Base-by-base conservation (phyloP, 2,329 filamentous ascomycete genomes). In the Colletotrichum sp. region DNA sequence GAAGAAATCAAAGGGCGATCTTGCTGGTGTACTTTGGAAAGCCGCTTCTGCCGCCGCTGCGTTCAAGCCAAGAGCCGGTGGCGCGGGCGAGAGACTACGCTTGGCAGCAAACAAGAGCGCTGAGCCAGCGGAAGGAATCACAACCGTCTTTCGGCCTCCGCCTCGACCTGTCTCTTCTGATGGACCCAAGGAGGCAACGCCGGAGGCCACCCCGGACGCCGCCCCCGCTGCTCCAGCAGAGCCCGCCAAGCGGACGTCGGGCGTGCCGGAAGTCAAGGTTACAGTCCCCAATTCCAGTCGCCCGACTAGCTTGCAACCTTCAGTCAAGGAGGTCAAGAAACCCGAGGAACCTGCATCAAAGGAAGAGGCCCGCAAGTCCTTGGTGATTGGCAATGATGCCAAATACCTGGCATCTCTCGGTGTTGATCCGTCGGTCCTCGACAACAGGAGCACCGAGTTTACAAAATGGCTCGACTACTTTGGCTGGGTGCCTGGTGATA, bases 31-130 rank as follows among this genome's bases (percentile, higher is more conserved):
- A 8, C 91, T 98, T 77, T 94, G 95, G 85, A 98, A 95, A 84
- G 95, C 95, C 28, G 95, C 95, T 1, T 92, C 90, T 71, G 92
- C 94, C 28, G 90, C 90, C 2, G 82, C 81, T 15, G 86, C 86
- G 10, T 99, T 99, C 86, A 98, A 96, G 81, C 96, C 96, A 24
- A 92, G 96, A 74, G 93, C 93, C 39, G 96, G 96, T 73, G 96
- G 96, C 78, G 96, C 95, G 26, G 96, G 93, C 68, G 95, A 98
- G 77, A 93, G 94, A 68, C 87, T 98, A 69, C 89, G 94, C 71
- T 91, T 93, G 68, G 88, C 90, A 44, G 90, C 92, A 72, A 88
- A 87, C 78, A 92, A 90, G 72, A 84, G 85, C n/a, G 44, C 66
- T 18, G 75, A 75, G 60, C 55, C 77, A 13, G 64, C 66, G 5